Base-by-base conservation (phyloP, 2,329 filamentous ascomycete genomes). In the Bimuria novae-zelandiae region DNA sequence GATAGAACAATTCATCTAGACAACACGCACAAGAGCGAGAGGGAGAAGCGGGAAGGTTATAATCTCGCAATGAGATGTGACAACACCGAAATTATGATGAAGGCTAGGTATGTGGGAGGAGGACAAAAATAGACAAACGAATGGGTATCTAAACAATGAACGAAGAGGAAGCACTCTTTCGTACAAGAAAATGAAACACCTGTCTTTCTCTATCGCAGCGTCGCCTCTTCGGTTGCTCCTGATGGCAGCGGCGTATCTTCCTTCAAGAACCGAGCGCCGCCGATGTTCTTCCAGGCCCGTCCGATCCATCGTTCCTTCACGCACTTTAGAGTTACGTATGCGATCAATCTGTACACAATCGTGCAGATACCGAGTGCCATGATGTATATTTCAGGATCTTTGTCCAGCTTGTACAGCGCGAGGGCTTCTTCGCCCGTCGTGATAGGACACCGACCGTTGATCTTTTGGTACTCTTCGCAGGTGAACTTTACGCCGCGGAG, bases 381-480 rank as follows among this genome's bases (percentile, higher is more conserved):
- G 2, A 90, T 67, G 59, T 89, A 87, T 49, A 83, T 76, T 11
- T 80, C 76, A 0, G 85, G 82, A 61, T 88, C 77, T 10, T 80
- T 83, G 48, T 89, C 79, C 49, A 91, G 76, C 45, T 83, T 82
- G 69, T 91, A 92, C 49, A 91, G 64, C 39, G 82, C 70, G 43
- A 92, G 70, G 0, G 88, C 88, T 61, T 92, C 78, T 62, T 86
- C 77, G 0, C 89, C 89, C 0, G 80, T 87, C 41, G 81, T 77
- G 36, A 90, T 84, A 0, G 84, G 82, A 65, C 89, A 92, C 11
- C 67, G 68, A 0, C 88, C 88, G 49, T 83, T 72, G 0, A 89
- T 71, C 32, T 77, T 76, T 74, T 91, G 86, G 7, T 70, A 74
- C 1, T 81, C 79, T 2, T 79, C 80, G 67, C 89, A 92, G 1